A percentile compares a stretch with the other conserved stretches of the same genome.
Evolutionary conservation across 305 asterid genomes (phyloP).

Genomic region (Fraxinus floribunda): DNA sequence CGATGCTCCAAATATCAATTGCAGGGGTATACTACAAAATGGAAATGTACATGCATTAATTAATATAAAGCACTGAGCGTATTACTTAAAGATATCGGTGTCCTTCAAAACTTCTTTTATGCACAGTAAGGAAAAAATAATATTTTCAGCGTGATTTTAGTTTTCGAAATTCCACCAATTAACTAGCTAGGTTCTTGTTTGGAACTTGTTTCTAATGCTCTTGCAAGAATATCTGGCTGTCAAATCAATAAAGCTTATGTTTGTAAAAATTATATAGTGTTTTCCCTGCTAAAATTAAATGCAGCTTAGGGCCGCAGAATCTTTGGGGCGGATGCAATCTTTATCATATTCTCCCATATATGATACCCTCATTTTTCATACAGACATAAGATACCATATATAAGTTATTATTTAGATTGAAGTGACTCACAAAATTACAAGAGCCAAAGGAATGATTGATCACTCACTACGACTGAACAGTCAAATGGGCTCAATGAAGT

Average conservation of each 20-base stretch:
- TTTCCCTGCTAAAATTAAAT: not conserved
- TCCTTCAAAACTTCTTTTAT: not conserved
- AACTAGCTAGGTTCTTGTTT: not conserved
- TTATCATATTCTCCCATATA: not conserved
- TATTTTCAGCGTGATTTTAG: not conserved
- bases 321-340: not conserved
- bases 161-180: not conserved
- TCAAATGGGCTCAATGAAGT: not conserved
- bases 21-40: constrained; percentile 73
- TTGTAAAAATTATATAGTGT: not conserved
- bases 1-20: constrained; percentile 82
- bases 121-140: not conserved
- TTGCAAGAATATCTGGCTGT: not conserved
- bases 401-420: not conserved
- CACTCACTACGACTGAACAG: not conserved
- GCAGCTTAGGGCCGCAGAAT: not conserved
- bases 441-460: too few relatives aligned
- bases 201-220: not conserved
- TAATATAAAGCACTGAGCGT: not conserved
- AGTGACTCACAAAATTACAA: not conserved
- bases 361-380: not conserved
- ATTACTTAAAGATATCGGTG: not conserved
- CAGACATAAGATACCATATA: not conserved
- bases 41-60: not conserved
- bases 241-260: not conserved